These are phyloP conservation scores for Pythium myriotylum DNA, from an alignment of 352 stramenopile species.

Conservation along the genomic window DNA sequence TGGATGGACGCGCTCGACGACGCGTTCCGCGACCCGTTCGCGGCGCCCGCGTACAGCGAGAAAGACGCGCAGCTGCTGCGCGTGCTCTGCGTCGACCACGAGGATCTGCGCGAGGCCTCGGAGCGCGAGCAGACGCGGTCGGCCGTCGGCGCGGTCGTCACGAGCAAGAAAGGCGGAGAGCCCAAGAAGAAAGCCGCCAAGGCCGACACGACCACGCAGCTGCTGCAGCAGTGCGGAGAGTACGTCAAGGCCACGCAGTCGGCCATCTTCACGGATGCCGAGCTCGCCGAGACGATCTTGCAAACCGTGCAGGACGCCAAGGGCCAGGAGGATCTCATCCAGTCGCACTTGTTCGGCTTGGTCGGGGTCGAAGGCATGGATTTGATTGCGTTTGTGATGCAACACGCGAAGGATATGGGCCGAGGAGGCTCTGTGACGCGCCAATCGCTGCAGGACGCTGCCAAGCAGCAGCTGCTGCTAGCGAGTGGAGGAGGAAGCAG, in stretches of 20 bases:
- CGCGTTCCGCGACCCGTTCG: conserved; percentile 17
- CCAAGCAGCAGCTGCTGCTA: conserved; percentile 45
- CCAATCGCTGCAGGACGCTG: conserved; percentile 45
- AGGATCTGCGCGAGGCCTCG: conserved; percentile 47
- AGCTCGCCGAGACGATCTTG: conserved; percentile 70
- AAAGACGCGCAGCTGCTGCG: conserved; percentile 33
- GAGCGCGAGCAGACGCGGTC: conserved; percentile 54
- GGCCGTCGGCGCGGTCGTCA: conserved; percentile 55
- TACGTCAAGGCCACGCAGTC: conserved; percentile 40
- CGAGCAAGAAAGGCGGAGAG: conserved; percentile 26
- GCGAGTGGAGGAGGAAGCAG: background rate
- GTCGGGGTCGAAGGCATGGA: conserved; percentile 87
- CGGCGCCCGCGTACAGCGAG: conserved; percentile 10
- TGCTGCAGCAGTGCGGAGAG: conserved; percentile 47
- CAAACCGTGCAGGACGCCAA: conserved; percentile 61
- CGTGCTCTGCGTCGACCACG: conserved; percentile 65
- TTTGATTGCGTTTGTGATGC: conserved; percentile 76
- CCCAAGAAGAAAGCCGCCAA: conserved; percentile 25
- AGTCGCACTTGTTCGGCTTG: conserved; percentile 80
- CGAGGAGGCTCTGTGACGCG: conserved; percentile 31
- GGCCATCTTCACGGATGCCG: conserved; percentile 58
- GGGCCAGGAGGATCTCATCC: conserved; percentile 57
- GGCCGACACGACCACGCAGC: conserved; percentile 30
- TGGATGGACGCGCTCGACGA: conserved; percentile 19
- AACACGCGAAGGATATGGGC: conserved; percentile 41